Evolutionary conservation across 805 yeast genomes (phyloP), one percentile per base, ranked within the genome.

Genomic region (Maudiozyma turicensis): DNA sequence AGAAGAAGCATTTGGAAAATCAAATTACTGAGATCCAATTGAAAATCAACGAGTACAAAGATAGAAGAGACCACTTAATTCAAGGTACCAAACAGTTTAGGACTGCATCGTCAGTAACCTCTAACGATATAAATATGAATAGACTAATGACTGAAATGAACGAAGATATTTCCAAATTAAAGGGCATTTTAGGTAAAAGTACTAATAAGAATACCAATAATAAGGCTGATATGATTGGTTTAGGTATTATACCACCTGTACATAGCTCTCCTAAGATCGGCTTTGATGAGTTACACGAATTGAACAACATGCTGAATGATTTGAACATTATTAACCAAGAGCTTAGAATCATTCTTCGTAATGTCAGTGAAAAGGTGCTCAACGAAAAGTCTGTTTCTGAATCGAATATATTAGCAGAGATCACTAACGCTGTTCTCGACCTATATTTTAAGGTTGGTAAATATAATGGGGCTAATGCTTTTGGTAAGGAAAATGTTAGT

Each of bases 231-330:
- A 10, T 37, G 6, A 6, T 47, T 7, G 50, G 47, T 3, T 30
- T 47, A 14, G 50, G 47, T 4, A 47, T 47, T n/a, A 32, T 20
- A 11, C 14, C 49, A n/a, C 14, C 42, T 4, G 31, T 40, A 3
- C 9, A 26, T 33, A 40, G 13, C 10, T 40, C 43, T 2, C 43
- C 43, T 13, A 40, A 40, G 43, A 40, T 40, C 29, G 43, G 33
- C 6, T 40, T 40, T 13, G 31, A 40, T 7, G 43, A 40, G 14
- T n/a, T 40, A 6, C 40, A 47, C 14, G 47, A 43, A 6, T 31
- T 38, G 9, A 34, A 15, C 30, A 26, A 6, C 5, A 15, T 43
- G 9, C 38, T 47, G 30, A 31, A 28, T 15, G 26, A 42, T 31
- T 5, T 13, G 14, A 32, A 32, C 6, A 44, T 40, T 13, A 34